Conservation (phyloP, 805 yeast species). For the Candida oleophila region DNA sequence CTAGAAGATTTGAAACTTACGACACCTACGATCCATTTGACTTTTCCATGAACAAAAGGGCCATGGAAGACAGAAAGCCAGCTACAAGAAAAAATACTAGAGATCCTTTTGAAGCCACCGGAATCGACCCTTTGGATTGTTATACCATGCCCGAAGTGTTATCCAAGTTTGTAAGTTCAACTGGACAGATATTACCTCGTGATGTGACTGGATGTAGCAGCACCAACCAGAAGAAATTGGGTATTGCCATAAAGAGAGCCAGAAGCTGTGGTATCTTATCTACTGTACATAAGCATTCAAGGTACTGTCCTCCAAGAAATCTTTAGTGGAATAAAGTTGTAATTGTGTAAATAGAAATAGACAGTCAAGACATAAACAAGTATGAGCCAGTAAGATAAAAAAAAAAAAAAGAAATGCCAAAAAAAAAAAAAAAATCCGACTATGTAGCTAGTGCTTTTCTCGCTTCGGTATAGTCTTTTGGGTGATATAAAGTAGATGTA, state of each 20-base stretch:
- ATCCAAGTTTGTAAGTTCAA: conserved; percentile 60
- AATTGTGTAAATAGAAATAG: conserved; percentile 1
- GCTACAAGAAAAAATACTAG: conserved; percentile 15
- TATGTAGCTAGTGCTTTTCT: too few relatives aligned
- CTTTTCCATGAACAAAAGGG: conserved; percentile 59
- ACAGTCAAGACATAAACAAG: background rate
- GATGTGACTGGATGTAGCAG: conserved; percentile 66
- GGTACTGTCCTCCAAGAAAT: conserved; percentile 41
- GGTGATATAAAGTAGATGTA: too few relatives aligned
- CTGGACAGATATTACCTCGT: conserved; percentile 77
- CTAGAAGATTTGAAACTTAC: conserved; percentile 49
- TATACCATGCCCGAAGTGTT: conserved; percentile 72
- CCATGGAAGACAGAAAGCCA: conserved; percentile 44
- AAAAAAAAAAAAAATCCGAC: too few relatives aligned
- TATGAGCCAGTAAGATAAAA: too few relatives aligned
- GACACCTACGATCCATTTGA: conserved; percentile 79
- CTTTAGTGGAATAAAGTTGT: conserved; percentile 16
- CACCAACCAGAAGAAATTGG: conserved; percentile 65
- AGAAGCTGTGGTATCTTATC: conserved; percentile 79
- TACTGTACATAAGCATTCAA: conserved; percentile 63
- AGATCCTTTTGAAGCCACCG: conserved; percentile 46
- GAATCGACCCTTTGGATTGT: conserved; percentile 65
- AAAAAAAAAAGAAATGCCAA: background rate
- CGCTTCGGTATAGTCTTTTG: too few relatives aligned
- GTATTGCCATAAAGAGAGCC: conserved; percentile 78